Evolutionary conservation across 2,329 filamentous ascomycete species (phyloP).

Genomic region (Ramularia endophylla): DNA sequence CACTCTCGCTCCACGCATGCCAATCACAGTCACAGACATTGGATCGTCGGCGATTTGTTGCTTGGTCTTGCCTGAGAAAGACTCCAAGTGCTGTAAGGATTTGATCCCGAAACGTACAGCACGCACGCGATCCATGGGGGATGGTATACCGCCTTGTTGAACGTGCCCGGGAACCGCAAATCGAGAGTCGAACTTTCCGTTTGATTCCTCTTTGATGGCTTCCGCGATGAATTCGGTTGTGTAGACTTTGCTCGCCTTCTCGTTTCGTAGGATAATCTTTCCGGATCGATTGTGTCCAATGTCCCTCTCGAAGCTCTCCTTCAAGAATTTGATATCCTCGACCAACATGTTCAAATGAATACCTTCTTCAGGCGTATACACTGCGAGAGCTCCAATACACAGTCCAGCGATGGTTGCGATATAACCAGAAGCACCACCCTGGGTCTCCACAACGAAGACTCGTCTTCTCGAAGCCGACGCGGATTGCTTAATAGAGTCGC

Average conservation of each 20-base stretch:
- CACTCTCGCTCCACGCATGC: conserved; percentile 83
- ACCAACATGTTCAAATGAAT: conserved; percentile 91
- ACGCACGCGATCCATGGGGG: conserved; percentile 91
- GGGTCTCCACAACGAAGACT: conserved; percentile 97
- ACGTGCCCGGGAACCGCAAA: conserved; percentile 91
- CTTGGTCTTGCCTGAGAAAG: conserved; percentile 60
- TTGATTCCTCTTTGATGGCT: conserved; percentile 91
- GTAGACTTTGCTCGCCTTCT: conserved; percentile 86
- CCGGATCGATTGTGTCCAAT: conserved; percentile 83
- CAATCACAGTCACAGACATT: conserved; percentile 74
- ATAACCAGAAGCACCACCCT: conserved; percentile 91
- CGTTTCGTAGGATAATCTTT: conserved; percentile 93
- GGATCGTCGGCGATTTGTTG: conserved; percentile 67
- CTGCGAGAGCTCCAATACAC: conserved; percentile 82
- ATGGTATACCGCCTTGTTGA: conserved; percentile 88
- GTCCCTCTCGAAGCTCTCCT: conserved; percentile 77
- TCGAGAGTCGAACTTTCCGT: conserved; percentile 85
- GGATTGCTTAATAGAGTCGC: conserved; percentile 95
- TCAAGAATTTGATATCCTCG: conserved; percentile 81
- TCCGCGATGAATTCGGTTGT: conserved; percentile 88
- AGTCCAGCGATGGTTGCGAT: conserved; percentile 86
- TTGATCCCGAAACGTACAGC: conserved; percentile 89
- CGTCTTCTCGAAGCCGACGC: conserved; percentile 87
- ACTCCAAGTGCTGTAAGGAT: conserved; percentile 86
- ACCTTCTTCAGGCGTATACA: conserved; percentile 96